Evolutionary conservation across 2,329 filamentous ascomycete genomes (phyloP).

Genomic region (Colletotrichum eremochloae): DNA sequence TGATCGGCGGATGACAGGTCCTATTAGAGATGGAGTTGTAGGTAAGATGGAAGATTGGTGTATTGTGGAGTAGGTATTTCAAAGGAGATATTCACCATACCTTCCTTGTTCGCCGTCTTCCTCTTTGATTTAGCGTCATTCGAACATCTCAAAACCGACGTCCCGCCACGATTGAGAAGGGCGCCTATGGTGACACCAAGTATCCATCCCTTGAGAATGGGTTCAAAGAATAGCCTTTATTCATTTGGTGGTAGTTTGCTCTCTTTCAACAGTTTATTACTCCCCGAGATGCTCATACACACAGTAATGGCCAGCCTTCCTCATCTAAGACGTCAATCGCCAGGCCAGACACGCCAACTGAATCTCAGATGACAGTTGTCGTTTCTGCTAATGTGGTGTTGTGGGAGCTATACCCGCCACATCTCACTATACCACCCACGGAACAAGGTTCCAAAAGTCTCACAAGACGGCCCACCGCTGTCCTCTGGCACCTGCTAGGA

Average conservation of each 20-base stretch:
- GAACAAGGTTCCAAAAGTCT: not conserved
- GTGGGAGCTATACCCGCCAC: not conserved
- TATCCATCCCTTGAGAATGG: not conserved
- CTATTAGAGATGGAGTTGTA: too few relatives aligned
- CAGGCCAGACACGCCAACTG: not conserved
- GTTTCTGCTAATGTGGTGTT: not conserved
- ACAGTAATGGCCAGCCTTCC: not conserved
- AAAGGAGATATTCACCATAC: too few relatives aligned
- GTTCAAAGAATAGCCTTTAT: not conserved
- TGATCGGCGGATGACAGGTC: not conserved
- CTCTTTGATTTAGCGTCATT: not conserved
- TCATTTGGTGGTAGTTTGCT: not conserved
- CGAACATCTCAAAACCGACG: not conserved
- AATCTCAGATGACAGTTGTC: not conserved
- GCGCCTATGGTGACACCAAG: not conserved
- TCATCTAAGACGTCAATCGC: not conserved
- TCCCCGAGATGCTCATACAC: not conserved
- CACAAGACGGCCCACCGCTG: too few relatives aligned
- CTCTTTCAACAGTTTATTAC: not conserved
- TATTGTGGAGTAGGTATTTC: too few relatives aligned
- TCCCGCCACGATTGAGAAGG: not conserved
- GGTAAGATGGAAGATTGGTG: too few relatives aligned
- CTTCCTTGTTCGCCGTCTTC: not conserved
- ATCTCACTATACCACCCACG: not conserved
- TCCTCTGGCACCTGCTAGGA: too few relatives aligned